These are phyloP conservation scores for Yarrowia deformans DNA, from an alignment of 805 yeast genomes.

Conservation along the genomic window DNA sequence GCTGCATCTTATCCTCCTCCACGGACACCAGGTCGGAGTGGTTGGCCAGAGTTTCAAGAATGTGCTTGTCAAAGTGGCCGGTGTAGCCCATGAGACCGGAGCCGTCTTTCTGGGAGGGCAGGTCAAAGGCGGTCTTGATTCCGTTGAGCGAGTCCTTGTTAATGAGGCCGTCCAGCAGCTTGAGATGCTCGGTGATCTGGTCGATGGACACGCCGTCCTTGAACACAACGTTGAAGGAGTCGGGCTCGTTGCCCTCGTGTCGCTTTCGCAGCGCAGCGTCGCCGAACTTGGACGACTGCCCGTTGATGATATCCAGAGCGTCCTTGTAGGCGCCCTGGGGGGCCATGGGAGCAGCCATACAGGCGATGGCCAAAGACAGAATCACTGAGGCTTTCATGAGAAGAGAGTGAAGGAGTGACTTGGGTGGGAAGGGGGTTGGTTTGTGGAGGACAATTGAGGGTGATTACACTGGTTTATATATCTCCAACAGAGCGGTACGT, in stretches of 20 bases:
- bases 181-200: conserved; percentile 30
- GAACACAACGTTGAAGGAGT: conserved; percentile 26
- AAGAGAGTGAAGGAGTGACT: conserved; percentile 17
- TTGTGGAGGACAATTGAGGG: neutral
- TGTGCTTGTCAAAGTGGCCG: conserved; percentile 12
- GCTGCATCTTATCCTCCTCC: conserved; percentile 7
- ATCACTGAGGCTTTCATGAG: conserved; percentile 19
- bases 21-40: conserved; percentile 17
- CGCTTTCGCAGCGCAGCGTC: conserved; percentile 13
- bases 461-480: neutral
- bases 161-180: conserved; percentile 34
- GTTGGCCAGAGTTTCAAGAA: conserved; percentile 3
- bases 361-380: conserved; percentile 20
- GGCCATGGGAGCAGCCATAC: conserved; percentile 13
- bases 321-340: conserved; percentile 34
- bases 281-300: conserved; percentile 9
- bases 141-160: conserved; percentile 26
- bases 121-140: conserved; percentile 23
- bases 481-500: too few relatives aligned
- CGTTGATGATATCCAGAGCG: conserved; percentile 17
- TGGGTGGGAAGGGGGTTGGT: neutral
- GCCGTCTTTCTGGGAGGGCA: conserved; percentile 33
- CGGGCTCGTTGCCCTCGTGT: conserved; percentile 27
- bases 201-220: conserved; percentile 30
- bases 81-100: conserved; percentile 33